Conservation (phyloP, 1,284 basidiomycete species). For the Chalciporus sp. region DNA sequence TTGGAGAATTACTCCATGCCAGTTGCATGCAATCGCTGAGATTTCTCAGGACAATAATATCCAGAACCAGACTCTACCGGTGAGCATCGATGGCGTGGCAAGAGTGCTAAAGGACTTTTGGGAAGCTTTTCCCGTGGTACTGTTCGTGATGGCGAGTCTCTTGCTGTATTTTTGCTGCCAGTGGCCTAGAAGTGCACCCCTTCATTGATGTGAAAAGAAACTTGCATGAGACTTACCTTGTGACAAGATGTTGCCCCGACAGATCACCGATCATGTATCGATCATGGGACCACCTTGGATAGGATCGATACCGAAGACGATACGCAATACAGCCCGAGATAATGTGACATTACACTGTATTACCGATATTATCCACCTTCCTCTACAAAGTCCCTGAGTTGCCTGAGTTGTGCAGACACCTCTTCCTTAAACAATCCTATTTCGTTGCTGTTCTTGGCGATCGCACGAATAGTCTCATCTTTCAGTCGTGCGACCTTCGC, state of each 20-base stretch:
- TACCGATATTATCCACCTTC: constrained; percentile 37
- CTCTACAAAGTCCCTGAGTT: constrained; percentile 69
- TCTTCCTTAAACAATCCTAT: constrained; percentile 77
- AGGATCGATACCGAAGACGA: not conserved
- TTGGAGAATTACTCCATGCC: no score
- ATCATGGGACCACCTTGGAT: no score
- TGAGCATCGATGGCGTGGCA: no score
- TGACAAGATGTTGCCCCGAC: not conserved
- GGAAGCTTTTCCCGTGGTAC: no score
- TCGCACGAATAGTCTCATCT: constrained; percentile 77
- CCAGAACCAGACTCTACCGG: no score
- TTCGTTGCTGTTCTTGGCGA: constrained; percentile 79
- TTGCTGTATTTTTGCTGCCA: no score
- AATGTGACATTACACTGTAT: not conserved
- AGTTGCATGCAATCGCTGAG: no score
- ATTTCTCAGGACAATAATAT: no score
- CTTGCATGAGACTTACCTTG: no score
- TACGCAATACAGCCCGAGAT: not conserved
- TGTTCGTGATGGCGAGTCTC: no score
- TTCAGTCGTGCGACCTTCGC: constrained; percentile 70
- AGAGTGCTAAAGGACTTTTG: no score
- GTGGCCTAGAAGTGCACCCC: no score
- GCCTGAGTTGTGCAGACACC: constrained; percentile 66
- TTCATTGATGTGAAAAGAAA: constrained; percentile 10
- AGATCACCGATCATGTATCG: not conserved